Evolutionary conservation across 2,329 filamentous ascomycete genomes (phyloP).

Genomic region (Venturia nashicola): DNA sequence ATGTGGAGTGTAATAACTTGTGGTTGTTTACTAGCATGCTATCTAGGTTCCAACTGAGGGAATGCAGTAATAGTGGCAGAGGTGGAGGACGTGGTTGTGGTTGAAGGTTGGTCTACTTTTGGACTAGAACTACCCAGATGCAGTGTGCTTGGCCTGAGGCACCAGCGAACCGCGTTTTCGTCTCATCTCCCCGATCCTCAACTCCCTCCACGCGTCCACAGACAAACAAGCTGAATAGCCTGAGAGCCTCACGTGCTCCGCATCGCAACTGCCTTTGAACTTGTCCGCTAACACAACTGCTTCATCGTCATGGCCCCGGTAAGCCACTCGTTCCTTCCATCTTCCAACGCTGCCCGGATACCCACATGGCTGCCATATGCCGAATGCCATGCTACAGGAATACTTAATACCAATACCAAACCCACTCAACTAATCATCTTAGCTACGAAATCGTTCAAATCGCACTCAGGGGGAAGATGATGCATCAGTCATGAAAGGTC

Average conservation of each 20-base stretch:
- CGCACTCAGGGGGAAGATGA: conserved; percentile 48
- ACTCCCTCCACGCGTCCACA: neutral
- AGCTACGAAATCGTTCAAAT: conserved; percentile 25
- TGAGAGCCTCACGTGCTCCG: neutral
- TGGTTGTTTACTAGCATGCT: too few relatives aligned
- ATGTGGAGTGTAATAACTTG: neutral
- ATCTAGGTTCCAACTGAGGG: too few relatives aligned
- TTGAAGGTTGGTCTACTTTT: too few relatives aligned
- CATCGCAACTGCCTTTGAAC: neutral
- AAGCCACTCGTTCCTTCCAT: neutral
- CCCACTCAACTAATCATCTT: neutral
- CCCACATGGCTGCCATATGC: neutral
- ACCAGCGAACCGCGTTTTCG: neutral
- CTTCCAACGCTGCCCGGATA: neutral
- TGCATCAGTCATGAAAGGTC: conserved; percentile 46
- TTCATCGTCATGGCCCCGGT: neutral
- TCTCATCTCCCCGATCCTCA: neutral
- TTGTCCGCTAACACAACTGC: neutral
- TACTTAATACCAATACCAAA: neutral
- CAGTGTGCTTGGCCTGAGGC: neutral
- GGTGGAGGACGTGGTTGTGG: too few relatives aligned
- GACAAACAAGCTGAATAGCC: neutral
- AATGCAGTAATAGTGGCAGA: too few relatives aligned
- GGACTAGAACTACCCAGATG: too few relatives aligned
- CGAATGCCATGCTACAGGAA: neutral